phyloP scores from a whole-genome alignment of 2,329 filamentous ascomycete species.

The Claviceps sp. region DNA sequence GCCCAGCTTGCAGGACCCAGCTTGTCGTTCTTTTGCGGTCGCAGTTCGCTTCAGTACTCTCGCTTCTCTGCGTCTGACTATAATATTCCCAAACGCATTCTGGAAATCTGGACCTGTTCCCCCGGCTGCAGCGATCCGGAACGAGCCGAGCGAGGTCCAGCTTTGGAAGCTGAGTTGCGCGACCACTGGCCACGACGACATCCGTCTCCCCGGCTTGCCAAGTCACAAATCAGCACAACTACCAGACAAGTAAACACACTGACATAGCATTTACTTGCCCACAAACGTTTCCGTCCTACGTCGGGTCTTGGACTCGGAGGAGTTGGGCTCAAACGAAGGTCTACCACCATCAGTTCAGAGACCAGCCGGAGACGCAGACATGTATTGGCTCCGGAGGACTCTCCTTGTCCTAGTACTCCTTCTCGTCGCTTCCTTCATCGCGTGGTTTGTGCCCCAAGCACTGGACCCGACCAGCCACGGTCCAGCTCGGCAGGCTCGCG shows the following conservation, averaged over 20 bases:
- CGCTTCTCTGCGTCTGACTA: neutral
- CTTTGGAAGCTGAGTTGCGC: neutral
- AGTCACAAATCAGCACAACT: no score
- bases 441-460: slow-evolving; percentile 37
- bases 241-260: neutral
- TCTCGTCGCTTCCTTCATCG: slow-evolving; percentile 31
- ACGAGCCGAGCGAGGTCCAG: neutral
- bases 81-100: no score
- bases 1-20: neutral
- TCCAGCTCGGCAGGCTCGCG: slow-evolving; percentile 46
- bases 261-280: neutral
- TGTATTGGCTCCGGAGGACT: slow-evolving; percentile 35
- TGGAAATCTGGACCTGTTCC: neutral
- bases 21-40: neutral
- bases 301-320: neutral
- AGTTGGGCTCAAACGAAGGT: neutral
- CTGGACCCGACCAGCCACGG: slow-evolving; percentile 52
- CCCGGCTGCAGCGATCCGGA: neutral
- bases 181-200: neutral
- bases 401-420: slow-evolving; percentile 26
- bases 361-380: slow-evolving; percentile 11
- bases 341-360: neutral
- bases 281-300: neutral
- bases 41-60: neutral
- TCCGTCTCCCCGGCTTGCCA: no score